phyloP scores from a whole-genome alignment of 2,329 filamentous ascomycete species.

The Colletotrichum liaoningense region DNA sequence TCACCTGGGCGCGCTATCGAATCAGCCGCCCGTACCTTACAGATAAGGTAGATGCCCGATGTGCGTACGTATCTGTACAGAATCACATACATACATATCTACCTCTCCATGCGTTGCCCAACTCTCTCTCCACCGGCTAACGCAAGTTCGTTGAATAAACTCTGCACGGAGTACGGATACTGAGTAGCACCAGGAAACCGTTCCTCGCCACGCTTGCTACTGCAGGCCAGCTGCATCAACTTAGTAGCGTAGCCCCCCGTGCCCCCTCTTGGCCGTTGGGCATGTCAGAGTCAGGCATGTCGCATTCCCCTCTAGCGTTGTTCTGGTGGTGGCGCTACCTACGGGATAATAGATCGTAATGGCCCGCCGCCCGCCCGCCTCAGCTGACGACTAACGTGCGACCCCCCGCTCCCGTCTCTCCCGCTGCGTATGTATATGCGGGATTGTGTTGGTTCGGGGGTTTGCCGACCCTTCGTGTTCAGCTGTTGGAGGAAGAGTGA shows the following conservation, averaged over 20 bases:
- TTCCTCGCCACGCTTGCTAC: not conserved
- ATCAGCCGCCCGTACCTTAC: not conserved
- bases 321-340: not conserved
- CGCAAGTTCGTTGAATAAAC: not conserved
- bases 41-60: not conserved
- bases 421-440: not conserved
- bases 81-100: not conserved
- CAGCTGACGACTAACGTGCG: not conserved
- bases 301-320: not conserved
- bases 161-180: not conserved
- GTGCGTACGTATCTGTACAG: too few relatives aligned
- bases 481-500: not conserved
- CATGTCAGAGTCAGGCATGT: not conserved
- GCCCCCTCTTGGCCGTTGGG: not conserved
- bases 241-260: too few relatives aligned
- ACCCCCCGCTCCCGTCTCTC: not conserved
- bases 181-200: not conserved
- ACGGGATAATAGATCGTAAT: not conserved
- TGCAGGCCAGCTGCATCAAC: too few relatives aligned
- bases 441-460: not conserved
- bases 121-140: not conserved
- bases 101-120: not conserved
- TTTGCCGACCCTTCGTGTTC: not conserved
- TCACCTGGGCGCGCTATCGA: not conserved
- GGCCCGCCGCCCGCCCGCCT: not conserved